Percentiles rank a stretch among this genome's conserved stretches.
These are phyloP conservation scores for Apophysomyces elegans DNA, from an alignment of 371 early-diverging fungal species.

Conservation along the genomic window DNA sequence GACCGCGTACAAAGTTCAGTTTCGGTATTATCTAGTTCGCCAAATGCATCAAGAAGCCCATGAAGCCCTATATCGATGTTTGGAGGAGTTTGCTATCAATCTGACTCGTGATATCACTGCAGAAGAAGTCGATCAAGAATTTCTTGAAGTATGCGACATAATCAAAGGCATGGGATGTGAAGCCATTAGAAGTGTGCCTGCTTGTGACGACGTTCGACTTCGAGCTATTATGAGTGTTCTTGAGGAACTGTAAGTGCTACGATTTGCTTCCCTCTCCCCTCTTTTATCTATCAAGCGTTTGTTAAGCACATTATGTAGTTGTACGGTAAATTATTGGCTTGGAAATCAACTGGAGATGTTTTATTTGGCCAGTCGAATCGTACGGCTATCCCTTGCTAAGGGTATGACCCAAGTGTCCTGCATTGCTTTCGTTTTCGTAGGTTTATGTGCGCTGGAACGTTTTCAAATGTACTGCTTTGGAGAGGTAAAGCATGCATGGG, in stretches of 20 bases:
- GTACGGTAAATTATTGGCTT: slow-evolving; percentile 43
- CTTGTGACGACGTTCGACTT: slow-evolving; percentile 30
- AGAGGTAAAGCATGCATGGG: slow-evolving; percentile 24
- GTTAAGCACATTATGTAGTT: slow-evolving; percentile 13
- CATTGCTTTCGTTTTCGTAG: slow-evolving; percentile 35
- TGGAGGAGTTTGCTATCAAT: slow-evolving; percentile 30
- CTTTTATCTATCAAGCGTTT: no score
- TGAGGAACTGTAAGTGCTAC: slow-evolving; percentile 40
- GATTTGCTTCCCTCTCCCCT: no score
- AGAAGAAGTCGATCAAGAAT: slow-evolving; percentile 24
- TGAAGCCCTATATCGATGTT: slow-evolving; percentile 29
- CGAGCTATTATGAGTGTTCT: slow-evolving; percentile 34
- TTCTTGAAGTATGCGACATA: slow-evolving; percentile 12
- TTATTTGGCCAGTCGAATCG: slow-evolving; percentile 38
- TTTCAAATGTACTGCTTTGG: slow-evolving; percentile 30
- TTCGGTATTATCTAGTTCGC: slow-evolving; percentile 37
- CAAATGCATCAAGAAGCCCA: slow-evolving; percentile 41
- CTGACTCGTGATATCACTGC: slow-evolving; percentile 11
- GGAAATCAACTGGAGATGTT: slow-evolving; percentile 41
- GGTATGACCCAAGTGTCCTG: slow-evolving; percentile 34
- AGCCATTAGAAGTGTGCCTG: slow-evolving; percentile 11
- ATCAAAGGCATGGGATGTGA: slow-evolving; percentile 29
- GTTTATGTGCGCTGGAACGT: slow-evolving; percentile 30
- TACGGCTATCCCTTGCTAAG: slow-evolving; percentile 30
- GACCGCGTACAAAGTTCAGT: slow-evolving; percentile 39